phyloP scores from a whole-genome alignment of 2,329 filamentous ascomycete species.

The Triangularia verruculosa region DNA sequence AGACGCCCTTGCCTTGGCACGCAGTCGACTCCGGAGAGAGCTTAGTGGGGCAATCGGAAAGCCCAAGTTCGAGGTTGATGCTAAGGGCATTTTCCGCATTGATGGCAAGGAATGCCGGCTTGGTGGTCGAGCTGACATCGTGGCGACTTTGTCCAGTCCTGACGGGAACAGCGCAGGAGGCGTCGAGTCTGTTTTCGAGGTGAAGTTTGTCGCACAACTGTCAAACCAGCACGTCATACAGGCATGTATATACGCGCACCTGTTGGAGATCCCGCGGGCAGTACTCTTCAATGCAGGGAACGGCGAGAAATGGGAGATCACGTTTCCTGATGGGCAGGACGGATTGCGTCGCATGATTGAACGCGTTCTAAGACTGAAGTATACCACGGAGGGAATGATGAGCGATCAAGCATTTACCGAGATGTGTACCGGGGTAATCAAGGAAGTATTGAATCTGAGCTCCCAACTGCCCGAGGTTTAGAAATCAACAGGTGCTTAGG shows the following conservation, averaged over 20 bases:
- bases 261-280: conserved; percentile 2
- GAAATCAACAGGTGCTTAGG: too few species aligned
- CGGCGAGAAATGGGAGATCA: conserved; percentile 6
- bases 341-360: conserved; percentile 9
- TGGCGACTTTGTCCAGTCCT: conserved; percentile 5
- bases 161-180: conserved; percentile 2
- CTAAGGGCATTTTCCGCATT: conserved; percentile 1
- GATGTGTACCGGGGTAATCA: conserved; percentile 6
- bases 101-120: neutral
- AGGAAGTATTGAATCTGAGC: conserved; percentile 8
- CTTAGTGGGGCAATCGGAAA: conserved; percentile 1
- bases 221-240: conserved; percentile 12
- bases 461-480: too few species aligned
- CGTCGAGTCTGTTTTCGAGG: conserved; percentile 8
- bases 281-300: conserved; percentile 10
- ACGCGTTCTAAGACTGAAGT: conserved; percentile 2
- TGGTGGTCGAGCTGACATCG: conserved; percentile 10
- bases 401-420: conserved; percentile 6
- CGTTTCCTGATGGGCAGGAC: conserved; percentile 5
- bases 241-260: conserved; percentile 6
- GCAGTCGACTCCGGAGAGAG: conserved; percentile 10
- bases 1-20: conserved; percentile 7
- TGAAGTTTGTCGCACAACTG: conserved; percentile 11
- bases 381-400: conserved; percentile 5
- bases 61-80: conserved; percentile 4